Base-by-base conservation (phyloP, 169 alveolate genomes). In the Babesia ovis region DNA sequence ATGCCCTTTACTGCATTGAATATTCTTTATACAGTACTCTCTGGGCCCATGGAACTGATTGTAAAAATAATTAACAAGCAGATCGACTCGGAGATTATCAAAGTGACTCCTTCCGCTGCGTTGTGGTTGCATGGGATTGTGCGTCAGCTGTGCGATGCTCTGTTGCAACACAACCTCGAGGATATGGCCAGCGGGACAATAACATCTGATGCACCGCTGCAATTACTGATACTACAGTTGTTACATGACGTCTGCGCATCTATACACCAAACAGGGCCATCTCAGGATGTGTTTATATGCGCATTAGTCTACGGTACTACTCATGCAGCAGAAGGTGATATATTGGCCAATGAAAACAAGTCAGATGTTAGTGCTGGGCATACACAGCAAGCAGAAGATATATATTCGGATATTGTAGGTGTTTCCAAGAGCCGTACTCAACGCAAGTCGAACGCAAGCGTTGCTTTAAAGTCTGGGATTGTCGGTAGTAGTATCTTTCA, bases 1-100 rank as follows among this genome's bases (percentile, higher is more conserved):
- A 31, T 75, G 31, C 85, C 85, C 5, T 75, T 75, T 35, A 75
- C 80, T 4, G 64, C 79, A n/a, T 55, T 75, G 35, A 64, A 60
- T 20, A 54, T 75, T 3, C 39, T 75, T 27, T 75, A 75, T 37
- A 53, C 76, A 4, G 64, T 60, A 27, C 45, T 56, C 20, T 53
- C 67, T 4, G 55, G 70, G n/a, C 55, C 59, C 25, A 59, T 72
- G 73, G 83, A 72, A 32, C 68, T 57, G 46, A 53, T 72, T 9
- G 67, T 72, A 18, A 64, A 61, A 43, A 61, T 60, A 0, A 57
- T 72, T 3, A 72, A 61, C 41, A 72, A 61, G 57, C 72, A 61
- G 35, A 59, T 61, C 31, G 83, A 72, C n/a, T 72, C 83, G 4
- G 83, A 72, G 25, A 72, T 53, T 32, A 72, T 72, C 27, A 72